Percentiles rank a stretch among this genome's conserved stretches.
Evolutionary conservation across 202 grass and related monocot genomes (phyloP).

Genomic region (Carex sylvatica): DNA sequence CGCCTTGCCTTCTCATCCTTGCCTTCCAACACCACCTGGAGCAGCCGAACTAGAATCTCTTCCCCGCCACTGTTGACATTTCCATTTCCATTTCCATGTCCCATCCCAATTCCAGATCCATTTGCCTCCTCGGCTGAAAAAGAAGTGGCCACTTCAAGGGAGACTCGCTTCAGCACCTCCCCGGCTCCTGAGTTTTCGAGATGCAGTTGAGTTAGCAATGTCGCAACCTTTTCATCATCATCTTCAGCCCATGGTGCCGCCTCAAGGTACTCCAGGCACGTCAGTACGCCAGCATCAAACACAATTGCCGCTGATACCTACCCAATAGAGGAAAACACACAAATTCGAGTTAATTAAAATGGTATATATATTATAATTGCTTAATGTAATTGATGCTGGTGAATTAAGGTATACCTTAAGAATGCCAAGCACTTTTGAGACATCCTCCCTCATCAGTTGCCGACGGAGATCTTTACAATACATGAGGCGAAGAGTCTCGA

Average conservation of each 20-base stretch:
- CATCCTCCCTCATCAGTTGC: constrained; percentile 88
- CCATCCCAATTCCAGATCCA: constrained; percentile 31
- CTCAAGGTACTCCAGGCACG: constrained; percentile 81
- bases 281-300: constrained; percentile 80
- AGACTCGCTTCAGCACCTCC: constrained; percentile 91
- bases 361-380: background rate
- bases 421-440: constrained; percentile 85
- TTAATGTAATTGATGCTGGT: background rate
- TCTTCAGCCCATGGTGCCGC: constrained; percentile 92
- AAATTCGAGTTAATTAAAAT: constrained; percentile 18
- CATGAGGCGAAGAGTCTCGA: constrained; percentile 93
- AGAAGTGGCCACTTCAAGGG: constrained; percentile 57
- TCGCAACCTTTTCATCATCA: constrained; percentile 90
- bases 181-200: constrained; percentile 74
- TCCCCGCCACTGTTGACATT: constrained; percentile 37
- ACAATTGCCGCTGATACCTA: constrained; percentile 86
- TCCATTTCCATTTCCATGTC: constrained; percentile 7
- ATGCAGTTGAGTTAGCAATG: constrained; percentile 75
- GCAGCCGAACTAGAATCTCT: constrained; percentile 77
- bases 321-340: background rate
- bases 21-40: constrained; percentile 92
- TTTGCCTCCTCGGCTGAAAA: constrained; percentile 41
- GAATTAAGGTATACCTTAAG: constrained; percentile 54
- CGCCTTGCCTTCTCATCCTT: constrained; percentile 96
- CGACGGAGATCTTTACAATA: constrained; percentile 95